These are phyloP conservation scores for Ogataea saltuana DNA, from an alignment of 805 yeast species.

Conservation along the genomic window DNA sequence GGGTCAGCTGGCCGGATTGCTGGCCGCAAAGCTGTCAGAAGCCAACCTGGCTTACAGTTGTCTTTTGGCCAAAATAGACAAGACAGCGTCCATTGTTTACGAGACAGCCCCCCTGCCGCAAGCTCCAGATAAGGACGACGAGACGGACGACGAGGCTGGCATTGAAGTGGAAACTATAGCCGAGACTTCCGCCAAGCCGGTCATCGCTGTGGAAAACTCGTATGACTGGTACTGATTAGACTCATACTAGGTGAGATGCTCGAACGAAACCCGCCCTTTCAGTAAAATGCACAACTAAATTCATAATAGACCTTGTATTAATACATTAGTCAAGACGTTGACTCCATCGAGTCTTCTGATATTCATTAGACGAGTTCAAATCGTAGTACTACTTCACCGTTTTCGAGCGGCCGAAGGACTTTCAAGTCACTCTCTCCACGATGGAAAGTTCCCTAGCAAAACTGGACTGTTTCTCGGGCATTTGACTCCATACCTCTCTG, in stretches of 20 bases:
- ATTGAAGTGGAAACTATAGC: no score
- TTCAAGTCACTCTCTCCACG: no score
- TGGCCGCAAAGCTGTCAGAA: constrained; percentile 38
- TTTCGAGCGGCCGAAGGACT: no score
- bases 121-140: background rate
- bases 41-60: constrained; percentile 52
- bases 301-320: no score
- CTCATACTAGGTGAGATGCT: no score
- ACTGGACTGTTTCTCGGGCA: constrained; percentile 42
- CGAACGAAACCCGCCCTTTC: no score
- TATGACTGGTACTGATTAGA: constrained; percentile 4
- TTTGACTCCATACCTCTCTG: constrained; percentile 1
- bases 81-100: constrained; percentile 36
- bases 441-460: no score
- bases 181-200: background rate
- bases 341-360: no score
- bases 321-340: no score
- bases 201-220: background rate
- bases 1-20: constrained; percentile 38
- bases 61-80: constrained; percentile 45
- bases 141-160: background rate
- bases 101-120: constrained; percentile 14
- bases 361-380: no score
- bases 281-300: no score
- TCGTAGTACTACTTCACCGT: no score